A percentile compares a stretch with the other conserved stretches of the same genome.
Conservation (phyloP, 1,139 yeast genomes). For the Geotrichum europaeum region DNA sequence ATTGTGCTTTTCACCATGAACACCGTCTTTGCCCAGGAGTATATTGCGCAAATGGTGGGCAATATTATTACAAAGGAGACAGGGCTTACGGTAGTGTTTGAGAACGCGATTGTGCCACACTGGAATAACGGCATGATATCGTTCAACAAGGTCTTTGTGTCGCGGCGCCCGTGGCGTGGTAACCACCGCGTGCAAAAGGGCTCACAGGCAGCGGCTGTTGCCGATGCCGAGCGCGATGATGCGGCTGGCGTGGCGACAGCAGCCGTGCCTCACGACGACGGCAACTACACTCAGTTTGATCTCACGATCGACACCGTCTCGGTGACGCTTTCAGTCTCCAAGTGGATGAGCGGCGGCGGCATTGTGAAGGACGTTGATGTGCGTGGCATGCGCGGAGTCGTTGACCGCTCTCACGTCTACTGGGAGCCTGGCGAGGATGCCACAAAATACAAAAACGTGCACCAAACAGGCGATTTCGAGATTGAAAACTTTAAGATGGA, state of each 20-base stretch:
- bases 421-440: constrained; percentile 86
- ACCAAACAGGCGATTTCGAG: constrained; percentile 88
- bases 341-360: constrained; percentile 90
- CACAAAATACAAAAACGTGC: constrained; percentile 64
- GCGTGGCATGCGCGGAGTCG: constrained; percentile 82
- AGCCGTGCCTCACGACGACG: constrained; percentile 55
- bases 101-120: constrained; percentile 89
- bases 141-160: constrained; percentile 79
- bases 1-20: constrained; percentile 70
- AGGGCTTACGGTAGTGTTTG: constrained; percentile 82
- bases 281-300: constrained; percentile 93
- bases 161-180: constrained; percentile 59
- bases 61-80: constrained; percentile 78
- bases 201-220: constrained; percentile 63
- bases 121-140: constrained; percentile 87
- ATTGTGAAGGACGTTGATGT: constrained; percentile 76
- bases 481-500: constrained; percentile 75
- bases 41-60: constrained; percentile 75
- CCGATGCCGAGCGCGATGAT: constrained; percentile 29
- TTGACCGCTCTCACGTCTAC: constrained; percentile 79
- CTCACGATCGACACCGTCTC: constrained; percentile 80
- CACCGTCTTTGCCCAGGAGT: constrained; percentile 86
- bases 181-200: constrained; percentile 50
- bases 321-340: constrained; percentile 69
- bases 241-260: constrained; percentile 23